Percentiles rank a stretch among this genome's conserved stretches.
phyloP scores from a whole-genome alignment of 2,329 filamentous ascomycete genomes.

The Simplicillium aogashimaense region DNA sequence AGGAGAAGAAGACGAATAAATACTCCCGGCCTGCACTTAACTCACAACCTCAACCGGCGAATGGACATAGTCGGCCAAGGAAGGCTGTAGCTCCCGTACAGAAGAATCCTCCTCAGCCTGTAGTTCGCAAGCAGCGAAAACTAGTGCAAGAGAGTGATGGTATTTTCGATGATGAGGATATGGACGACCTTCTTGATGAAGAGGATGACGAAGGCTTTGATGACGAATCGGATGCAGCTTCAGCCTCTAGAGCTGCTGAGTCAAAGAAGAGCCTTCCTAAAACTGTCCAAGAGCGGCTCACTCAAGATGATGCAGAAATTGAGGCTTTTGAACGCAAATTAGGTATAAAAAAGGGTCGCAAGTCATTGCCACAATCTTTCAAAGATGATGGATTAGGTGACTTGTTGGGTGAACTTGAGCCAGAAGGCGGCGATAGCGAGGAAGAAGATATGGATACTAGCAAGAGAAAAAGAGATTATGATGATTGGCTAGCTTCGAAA shows the following conservation, averaged over 20 bases:
- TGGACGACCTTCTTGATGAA: constrained; percentile 10
- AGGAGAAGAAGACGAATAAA: constrained; percentile 44
- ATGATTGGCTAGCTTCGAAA: constrained; percentile 52
- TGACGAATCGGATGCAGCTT: constrained; percentile 12
- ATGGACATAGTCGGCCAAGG: too few relatives aligned
- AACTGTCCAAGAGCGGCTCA: constrained; percentile 51
- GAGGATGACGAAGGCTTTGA: constrained; percentile 12
- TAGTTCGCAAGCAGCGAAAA: constrained; percentile 6
- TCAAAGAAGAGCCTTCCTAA: constrained; percentile 20
- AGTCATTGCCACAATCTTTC: constrained; percentile 62
- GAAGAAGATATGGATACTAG: constrained; percentile 47
- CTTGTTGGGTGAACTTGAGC: constrained; percentile 55
- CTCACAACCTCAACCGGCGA: too few relatives aligned
- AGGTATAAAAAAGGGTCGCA: constrained; percentile 68
- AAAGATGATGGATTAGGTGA: constrained; percentile 76
- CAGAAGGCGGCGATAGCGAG: constrained; percentile 27
- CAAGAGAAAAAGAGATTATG: constrained; percentile 49
- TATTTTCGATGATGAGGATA: neutral
- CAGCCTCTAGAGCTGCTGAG: constrained; percentile 13
- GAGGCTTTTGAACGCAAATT: constrained; percentile 78
- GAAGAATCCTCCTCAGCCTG: neutral
- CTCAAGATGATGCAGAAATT: constrained; percentile 81
- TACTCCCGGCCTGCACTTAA: constrained; percentile 9
- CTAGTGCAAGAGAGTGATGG: constrained; percentile 4
- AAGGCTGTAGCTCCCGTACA: too few relatives aligned